Percentiles rank a stretch among this genome's conserved stretches.
Conservation (phyloP, 768 basidiomycete genomes). For the Boletus bicolor region DNA sequence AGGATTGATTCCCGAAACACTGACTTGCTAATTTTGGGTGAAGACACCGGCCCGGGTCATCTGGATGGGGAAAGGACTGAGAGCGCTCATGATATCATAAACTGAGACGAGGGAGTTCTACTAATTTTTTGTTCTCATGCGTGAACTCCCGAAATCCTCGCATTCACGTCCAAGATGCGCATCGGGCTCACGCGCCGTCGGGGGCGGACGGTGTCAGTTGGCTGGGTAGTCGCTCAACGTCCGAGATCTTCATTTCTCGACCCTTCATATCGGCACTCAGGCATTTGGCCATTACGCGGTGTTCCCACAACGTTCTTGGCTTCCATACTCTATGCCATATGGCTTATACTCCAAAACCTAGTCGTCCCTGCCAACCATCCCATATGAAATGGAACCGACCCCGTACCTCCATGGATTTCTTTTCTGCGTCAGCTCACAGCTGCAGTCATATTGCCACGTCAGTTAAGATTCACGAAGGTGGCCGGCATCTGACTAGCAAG, state of each 20-base stretch:
- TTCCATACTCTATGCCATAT: too few relatives aligned
- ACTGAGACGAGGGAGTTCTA: background rate
- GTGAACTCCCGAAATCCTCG: background rate
- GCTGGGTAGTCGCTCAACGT: background rate
- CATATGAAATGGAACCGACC: too few relatives aligned
- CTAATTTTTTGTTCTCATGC: background rate
- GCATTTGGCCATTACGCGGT: background rate
- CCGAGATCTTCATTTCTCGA: background rate
- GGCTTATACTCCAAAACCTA: too few relatives aligned
- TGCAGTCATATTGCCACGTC: too few relatives aligned
- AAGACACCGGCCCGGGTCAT: background rate
- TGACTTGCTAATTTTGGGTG: slow-evolving; percentile 4
- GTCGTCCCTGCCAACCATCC: too few relatives aligned
- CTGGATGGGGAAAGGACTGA: too few relatives aligned
- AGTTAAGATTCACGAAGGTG: too few relatives aligned
- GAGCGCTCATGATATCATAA: background rate
- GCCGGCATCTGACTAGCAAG: too few relatives aligned
- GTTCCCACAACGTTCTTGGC: too few relatives aligned
- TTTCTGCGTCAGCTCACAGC: too few relatives aligned
- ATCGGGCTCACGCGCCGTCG: background rate
- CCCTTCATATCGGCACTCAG: background rate
- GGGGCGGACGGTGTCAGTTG: background rate
- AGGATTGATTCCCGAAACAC: background rate
- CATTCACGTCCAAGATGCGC: background rate
- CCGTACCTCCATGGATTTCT: too few relatives aligned